Evolutionary conservation across 441 rosid species (phyloP), one percentile per base, ranked within the genome.

Genomic region (Caryocar brasiliense): DNA sequence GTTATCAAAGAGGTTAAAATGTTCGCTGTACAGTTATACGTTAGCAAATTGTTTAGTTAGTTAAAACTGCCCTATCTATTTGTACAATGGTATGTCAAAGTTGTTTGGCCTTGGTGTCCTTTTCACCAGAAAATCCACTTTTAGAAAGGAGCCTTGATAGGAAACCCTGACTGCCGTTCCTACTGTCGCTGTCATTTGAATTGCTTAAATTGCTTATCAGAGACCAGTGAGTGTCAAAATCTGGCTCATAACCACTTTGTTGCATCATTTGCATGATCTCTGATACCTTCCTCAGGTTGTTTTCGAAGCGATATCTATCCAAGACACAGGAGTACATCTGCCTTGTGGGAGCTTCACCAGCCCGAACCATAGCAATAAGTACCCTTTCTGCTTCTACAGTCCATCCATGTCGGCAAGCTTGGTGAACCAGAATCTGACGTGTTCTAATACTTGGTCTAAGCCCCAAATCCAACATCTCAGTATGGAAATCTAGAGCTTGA

Each of bases 161-260:
- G 66, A 90, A 86, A 48, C 92, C 91, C 25, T 56, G 59, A 57
- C 69, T 56, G 50, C 40, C 41, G 17, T 55, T 51, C 27, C 43
- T 61, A 37, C 41, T 59, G 14, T 54, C 70, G 54, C 59, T 58
- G 28, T 15, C 71, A 40, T 28, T 65, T 8, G 65, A 51, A 47
- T 57, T 69, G 56, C 65, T 81, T 55, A 90, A 59, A 27, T 75
- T 82, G 72, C 84, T 77, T 12, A 83, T 84, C 38, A 86, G 66
- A 56, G 91, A 84, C 94, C 92, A 90, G 3, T 84, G 92, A 2
- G 79, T 65, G 25, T 86, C 75, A 26, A 83, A 86, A 63, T 86
- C 94, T 13, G 80, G 79, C 49, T 68, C 71, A 70, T 75, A 64
- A 14, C 91, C 89, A 43, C 66, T 66, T 44, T 21, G 62, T 47